Evolutionary conservation across 306 rosid genomes (phyloP).

Genomic region (Castanea crenata): DNA sequence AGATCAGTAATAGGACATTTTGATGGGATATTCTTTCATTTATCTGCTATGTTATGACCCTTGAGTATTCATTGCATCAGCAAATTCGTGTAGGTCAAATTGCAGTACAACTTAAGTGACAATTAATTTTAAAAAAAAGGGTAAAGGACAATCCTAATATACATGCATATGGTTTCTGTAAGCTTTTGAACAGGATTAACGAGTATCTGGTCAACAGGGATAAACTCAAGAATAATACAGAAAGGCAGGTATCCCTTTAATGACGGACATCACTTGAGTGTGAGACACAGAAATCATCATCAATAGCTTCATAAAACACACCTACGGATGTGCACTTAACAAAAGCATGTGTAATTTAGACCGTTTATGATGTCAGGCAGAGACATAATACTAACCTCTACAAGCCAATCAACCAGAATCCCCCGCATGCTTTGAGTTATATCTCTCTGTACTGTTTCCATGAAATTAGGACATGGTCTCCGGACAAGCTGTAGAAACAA

Average conservation of each 20-base stretch:
- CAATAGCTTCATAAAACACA: slow-evolving; percentile 4
- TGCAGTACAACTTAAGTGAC: neutral
- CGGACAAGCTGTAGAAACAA: slow-evolving; percentile 56
- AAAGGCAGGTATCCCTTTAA: neutral
- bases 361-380: neutral
- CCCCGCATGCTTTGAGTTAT: slow-evolving; percentile 86
- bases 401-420: slow-evolving; percentile 94
- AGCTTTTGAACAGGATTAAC: neutral
- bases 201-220: neutral
- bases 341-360: neutral
- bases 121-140: neutral
- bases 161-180: neutral
- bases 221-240: neutral
- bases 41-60: neutral
- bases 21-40: neutral
- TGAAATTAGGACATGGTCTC: slow-evolving; percentile 61
- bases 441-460: slow-evolving; percentile 74
- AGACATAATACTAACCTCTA: slow-evolving; percentile 63
- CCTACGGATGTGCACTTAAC: neutral
- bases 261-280: neutral
- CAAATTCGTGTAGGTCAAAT: neutral
- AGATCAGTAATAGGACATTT: neutral
- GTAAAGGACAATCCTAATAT: neutral
- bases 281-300: neutral
- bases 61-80: neutral